phyloP scores from a whole-genome alignment of 2,329 filamentous ascomycete genomes.

The Aspergillus jensenii region DNA sequence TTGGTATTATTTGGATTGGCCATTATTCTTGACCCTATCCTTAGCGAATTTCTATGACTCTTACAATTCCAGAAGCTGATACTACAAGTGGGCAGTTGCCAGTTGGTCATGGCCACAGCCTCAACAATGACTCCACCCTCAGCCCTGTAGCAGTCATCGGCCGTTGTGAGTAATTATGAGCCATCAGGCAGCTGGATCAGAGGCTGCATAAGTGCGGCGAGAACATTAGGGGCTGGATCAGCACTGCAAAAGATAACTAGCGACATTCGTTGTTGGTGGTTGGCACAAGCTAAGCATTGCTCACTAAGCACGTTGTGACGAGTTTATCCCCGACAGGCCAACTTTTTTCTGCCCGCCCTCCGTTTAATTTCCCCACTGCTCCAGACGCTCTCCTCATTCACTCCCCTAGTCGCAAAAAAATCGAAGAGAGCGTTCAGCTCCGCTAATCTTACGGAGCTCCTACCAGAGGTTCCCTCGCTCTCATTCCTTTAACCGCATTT shows the following conservation, averaged over 20 bases:
- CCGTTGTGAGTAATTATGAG: conserved; percentile 10
- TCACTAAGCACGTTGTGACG: conserved; percentile 20
- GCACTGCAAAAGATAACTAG: no score
- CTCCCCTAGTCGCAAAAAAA: background rate
- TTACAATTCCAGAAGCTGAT: background rate
- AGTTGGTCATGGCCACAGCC: background rate
- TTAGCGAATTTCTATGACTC: conserved; percentile 11
- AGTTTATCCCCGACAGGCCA: background rate
- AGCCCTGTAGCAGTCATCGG: background rate
- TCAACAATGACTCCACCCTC: conserved; percentile 4
- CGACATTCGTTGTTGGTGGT: no score
- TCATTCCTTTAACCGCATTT: background rate
- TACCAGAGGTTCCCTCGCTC: background rate
- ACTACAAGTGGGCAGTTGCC: background rate
- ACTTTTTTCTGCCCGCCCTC: conserved; percentile 23
- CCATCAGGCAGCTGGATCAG: background rate
- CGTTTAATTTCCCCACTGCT: conserved; percentile 13
- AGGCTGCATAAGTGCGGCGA: no score
- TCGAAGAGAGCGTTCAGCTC: conserved; percentile 10
- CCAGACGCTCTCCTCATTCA: conserved; percentile 8
- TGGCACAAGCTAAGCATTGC: background rate
- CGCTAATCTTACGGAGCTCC: conserved; percentile 4
- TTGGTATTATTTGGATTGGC: conserved; percentile 13
- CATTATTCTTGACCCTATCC: conserved; percentile 8
- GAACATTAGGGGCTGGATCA: no score